Percentiles rank a stretch among this genome's conserved stretches.
Conservation (phyloP, 1,139 yeast genomes). For the Lipomyces yarrowii region DNA sequence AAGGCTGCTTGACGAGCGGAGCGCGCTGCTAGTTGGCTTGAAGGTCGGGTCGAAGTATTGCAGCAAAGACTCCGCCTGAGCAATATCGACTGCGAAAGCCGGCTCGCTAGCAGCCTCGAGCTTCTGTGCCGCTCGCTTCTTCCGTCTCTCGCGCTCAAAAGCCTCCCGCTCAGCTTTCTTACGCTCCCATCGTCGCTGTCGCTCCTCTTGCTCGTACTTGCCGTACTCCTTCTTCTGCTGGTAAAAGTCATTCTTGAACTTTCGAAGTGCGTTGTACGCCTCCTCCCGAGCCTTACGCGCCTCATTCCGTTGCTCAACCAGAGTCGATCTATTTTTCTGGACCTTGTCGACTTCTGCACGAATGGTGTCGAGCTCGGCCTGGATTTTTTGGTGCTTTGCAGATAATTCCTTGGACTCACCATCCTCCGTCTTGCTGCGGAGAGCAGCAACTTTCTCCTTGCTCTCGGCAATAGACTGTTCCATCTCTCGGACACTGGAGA, state of each 20-base stretch:
- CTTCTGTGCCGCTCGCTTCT: conserved; percentile 52
- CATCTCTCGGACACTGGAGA: conserved; percentile 68
- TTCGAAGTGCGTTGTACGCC: conserved; percentile 63
- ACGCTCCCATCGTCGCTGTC: conserved; percentile 53
- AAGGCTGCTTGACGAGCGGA: conserved; percentile 29
- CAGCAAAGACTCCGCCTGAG: conserved; percentile 71
- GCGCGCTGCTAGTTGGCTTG: conserved; percentile 49
- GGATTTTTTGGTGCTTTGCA: conserved; percentile 58
- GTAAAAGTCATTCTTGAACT: conserved; percentile 68
- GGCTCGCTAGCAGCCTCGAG: conserved; percentile 79
- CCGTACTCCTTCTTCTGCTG: conserved; percentile 67
- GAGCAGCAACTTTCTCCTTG: conserved; percentile 71
- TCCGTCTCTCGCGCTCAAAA: conserved; percentile 45
- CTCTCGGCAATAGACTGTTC: conserved; percentile 83
- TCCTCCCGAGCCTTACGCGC: conserved; percentile 72
- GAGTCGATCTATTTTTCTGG: conserved; percentile 64
- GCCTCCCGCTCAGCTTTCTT: conserved; percentile 58
- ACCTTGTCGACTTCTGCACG: conserved; percentile 63
- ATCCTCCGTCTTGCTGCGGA: conserved; percentile 67
- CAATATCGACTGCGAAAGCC: conserved; percentile 78
- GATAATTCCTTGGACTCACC: conserved; percentile 66
- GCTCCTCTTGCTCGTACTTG: conserved; percentile 63
- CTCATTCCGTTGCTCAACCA: conserved; percentile 68
- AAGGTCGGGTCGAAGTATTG: conserved; percentile 76
- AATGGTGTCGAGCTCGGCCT: conserved; percentile 63